A percentile compares a stretch with the other conserved stretches of the same genome.
Conservation (phyloP, 129 eudicot genomes). For the Logfia minima region DNA sequence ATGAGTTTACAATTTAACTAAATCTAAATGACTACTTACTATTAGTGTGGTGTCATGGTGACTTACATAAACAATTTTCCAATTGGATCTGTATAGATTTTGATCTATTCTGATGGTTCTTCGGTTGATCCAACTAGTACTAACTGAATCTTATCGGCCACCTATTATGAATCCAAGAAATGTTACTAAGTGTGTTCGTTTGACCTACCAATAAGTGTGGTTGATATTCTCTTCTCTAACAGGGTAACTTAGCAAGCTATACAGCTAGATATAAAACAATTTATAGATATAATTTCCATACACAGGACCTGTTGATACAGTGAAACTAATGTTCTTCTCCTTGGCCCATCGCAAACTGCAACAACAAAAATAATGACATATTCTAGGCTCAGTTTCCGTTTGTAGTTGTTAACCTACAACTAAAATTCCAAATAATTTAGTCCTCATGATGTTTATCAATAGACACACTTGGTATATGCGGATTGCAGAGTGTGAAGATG, state of each 20-base stretch:
- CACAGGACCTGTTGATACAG: background rate
- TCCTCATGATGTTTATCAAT: background rate
- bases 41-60: no score
- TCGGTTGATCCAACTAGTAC: background rate
- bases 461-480: conserved; percentile 7
- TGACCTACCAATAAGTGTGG: background rate
- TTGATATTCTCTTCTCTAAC: background rate
- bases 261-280: no score
- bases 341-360: background rate
- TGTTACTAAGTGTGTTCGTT: no score
- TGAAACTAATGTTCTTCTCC: background rate
- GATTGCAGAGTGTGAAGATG: conserved; percentile 12
- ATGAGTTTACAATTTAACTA: background rate
- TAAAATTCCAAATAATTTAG: background rate
- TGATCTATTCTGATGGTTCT: background rate
- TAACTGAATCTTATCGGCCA: background rate
- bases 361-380: background rate
- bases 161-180: background rate
- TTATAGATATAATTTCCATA: background rate
- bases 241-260: background rate
- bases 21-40: background rate
- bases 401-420: background rate
- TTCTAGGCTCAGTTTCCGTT: background rate
- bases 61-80: no score
- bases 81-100: no score